These are phyloP conservation scores for Penicillium steckii DNA, from an alignment of 495 filamentous ascomycete species.

Conservation along the genomic window DNA sequence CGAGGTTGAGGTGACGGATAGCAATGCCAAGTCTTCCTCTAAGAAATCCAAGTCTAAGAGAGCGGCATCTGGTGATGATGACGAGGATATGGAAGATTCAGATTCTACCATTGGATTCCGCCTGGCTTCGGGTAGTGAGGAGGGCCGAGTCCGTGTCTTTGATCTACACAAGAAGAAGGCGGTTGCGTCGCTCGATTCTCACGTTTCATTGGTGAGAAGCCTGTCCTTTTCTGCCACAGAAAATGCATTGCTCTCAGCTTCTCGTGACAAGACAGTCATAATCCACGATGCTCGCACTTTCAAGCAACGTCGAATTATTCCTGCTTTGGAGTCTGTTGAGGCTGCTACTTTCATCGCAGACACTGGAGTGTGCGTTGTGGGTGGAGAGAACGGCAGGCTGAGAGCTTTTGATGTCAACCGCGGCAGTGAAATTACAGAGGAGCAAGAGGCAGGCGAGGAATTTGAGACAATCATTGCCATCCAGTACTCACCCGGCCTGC, in stretches of 20 bases:
- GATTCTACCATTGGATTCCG: conserved; percentile 59
- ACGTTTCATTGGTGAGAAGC: conserved; percentile 86
- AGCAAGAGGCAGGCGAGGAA: conserved; percentile 64
- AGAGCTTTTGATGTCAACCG: conserved; percentile 77
- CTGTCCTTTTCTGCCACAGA: conserved; percentile 75
- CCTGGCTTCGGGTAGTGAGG: conserved; percentile 87
- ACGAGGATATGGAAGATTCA: conserved; percentile 42
- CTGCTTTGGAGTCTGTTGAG: conserved; percentile 83
- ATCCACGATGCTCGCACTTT: conserved; percentile 84
- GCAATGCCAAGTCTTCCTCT: conserved; percentile 29
- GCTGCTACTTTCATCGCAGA: conserved; percentile 73
- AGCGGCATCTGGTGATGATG: conserved; percentile 25
- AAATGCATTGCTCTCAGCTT: conserved; percentile 79
- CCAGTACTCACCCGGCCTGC: conserved; percentile 58
- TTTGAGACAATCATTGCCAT: conserved; percentile 74
- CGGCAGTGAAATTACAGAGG: conserved; percentile 74
- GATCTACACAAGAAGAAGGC: conserved; percentile 81
- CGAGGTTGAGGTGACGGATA: conserved; percentile 50
- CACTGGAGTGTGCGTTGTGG: conserved; percentile 71
- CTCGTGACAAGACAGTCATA: conserved; percentile 90
- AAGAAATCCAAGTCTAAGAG: conserved; percentile 43
- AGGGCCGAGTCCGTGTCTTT: conserved; percentile 89
- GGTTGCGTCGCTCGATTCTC: conserved; percentile 77
- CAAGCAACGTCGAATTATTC: conserved; percentile 79
- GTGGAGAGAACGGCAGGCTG: conserved; percentile 79